Evolutionary conservation across 2,329 filamentous ascomycete genomes (phyloP).

Genomic region (Botrytis squamosa): DNA sequence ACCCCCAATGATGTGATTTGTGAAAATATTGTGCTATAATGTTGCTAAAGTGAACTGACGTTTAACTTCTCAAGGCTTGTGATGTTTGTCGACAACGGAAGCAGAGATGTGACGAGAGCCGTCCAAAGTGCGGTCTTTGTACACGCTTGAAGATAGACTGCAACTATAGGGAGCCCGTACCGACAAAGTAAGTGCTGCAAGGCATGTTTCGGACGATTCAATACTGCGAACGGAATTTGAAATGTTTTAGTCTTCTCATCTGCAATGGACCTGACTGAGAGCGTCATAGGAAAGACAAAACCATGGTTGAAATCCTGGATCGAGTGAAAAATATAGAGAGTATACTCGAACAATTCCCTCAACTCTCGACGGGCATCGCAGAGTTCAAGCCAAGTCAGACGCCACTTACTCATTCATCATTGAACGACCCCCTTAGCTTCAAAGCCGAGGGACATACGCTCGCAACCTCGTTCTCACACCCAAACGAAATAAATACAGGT

Average conservation of each 20-base stretch:
- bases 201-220: background rate
- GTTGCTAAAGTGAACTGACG: background rate
- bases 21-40: background rate
- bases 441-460: background rate
- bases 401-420: conserved; percentile 33
- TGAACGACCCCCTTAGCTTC: conserved; percentile 10
- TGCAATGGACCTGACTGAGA: conserved; percentile 19
- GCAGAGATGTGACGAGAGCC: conserved; percentile 62
- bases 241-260: background rate
- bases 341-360: conserved; percentile 50
- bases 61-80: conserved; percentile 47
- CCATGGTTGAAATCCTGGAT: conserved; percentile 59
- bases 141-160: conserved; percentile 57
- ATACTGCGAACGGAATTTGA: conserved; percentile 12
- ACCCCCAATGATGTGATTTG: background rate
- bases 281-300: conserved; percentile 57
- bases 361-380: background rate
- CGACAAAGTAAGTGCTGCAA: conserved; percentile 56
- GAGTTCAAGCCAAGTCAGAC: conserved; percentile 31
- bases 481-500: conserved; percentile 18
- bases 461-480: background rate
- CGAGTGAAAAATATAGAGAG: conserved; percentile 53
- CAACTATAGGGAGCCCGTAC: conserved; percentile 58
- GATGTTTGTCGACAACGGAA: conserved; percentile 60
- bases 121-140: conserved; percentile 61